Evolutionary conservation across 73 alveolate species (phyloP).

Genomic region (Paramecium octaurelia): DNA sequence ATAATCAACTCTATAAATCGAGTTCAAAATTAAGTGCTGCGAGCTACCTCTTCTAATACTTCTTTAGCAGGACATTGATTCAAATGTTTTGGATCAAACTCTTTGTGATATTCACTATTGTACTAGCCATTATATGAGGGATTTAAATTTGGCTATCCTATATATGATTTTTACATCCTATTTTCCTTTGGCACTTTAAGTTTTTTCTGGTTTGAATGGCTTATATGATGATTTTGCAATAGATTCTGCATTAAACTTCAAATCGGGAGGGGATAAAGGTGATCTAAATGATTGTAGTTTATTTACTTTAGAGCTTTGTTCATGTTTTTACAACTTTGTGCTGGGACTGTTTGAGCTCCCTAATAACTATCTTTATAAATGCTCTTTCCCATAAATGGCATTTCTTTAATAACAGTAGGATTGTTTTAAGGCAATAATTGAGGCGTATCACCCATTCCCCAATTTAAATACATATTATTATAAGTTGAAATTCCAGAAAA

Average conservation of each 20-base stretch:
- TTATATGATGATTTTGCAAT: conserved; percentile 31
- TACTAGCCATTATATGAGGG: neutral
- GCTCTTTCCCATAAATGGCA: conserved; percentile 46
- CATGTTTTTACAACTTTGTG: neutral
- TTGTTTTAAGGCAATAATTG: neutral
- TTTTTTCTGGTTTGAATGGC: neutral
- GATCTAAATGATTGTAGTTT: neutral
- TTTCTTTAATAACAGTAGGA: conserved; percentile 24
- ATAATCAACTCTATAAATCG: neutral
- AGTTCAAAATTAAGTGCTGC: neutral
- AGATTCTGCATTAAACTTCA: conserved; percentile 16
- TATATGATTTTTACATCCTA: neutral
- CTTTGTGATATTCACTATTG: neutral
- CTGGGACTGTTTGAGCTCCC: neutral
- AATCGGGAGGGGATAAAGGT: conserved; percentile 32
- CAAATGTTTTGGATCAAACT: neutral
- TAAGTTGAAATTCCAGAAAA: conserved; percentile 49
- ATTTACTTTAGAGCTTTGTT: neutral
- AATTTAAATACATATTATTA: conserved; percentile 35
- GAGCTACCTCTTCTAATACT: neutral
- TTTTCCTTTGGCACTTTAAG: neutral
- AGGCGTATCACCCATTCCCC: conserved; percentile 51
- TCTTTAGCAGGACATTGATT: conserved; percentile 4
- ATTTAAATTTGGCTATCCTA: neutral
- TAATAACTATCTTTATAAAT: conserved; percentile 4